Conservation (phyloP, 1,139 yeast species). For the Citeromyces hawaiiensis region DNA sequence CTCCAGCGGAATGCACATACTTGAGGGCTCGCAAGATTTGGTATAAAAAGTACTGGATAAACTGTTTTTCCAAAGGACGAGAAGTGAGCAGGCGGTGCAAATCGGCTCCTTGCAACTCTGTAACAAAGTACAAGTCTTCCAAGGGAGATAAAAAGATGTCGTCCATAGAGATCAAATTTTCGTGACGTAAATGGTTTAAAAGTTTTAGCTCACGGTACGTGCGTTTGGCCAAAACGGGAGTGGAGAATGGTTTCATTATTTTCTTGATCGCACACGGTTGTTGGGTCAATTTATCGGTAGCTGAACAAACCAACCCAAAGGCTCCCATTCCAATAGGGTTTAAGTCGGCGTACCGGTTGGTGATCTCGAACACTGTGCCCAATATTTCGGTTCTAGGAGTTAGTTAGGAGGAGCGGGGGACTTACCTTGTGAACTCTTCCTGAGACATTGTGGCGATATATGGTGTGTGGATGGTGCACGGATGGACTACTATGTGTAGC, state of each 20-base stretch:
- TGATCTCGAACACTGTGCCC: constrained; percentile 90
- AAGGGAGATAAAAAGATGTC: constrained; percentile 91
- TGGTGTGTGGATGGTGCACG: too few species aligned
- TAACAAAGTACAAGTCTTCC: constrained; percentile 94
- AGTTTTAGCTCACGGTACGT: constrained; percentile 92
- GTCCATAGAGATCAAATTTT: constrained; percentile 82
- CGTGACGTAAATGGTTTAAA: constrained; percentile 88
- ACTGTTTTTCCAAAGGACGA: constrained; percentile 90
- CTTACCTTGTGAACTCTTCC: constrained; percentile 21
- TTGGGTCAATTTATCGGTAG: constrained; percentile 70
- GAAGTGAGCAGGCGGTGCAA: constrained; percentile 82
- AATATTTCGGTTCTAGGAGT: constrained; percentile 36
- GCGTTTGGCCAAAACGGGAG: constrained; percentile 89
- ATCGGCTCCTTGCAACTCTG: constrained; percentile 95
- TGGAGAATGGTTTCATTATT: constrained; percentile 93
- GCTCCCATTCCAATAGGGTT: constrained; percentile 99
- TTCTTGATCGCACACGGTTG: constrained; percentile 96
- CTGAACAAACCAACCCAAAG: constrained; percentile 94
- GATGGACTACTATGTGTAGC: neutral
- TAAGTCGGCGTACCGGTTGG: constrained; percentile 78
- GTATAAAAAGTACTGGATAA: constrained; percentile 89
- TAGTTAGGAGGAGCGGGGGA: neutral
- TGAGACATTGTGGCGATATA: constrained; percentile 17
- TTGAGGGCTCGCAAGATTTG: constrained; percentile 89
- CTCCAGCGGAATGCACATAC: constrained; percentile 95